phyloP scores from a whole-genome alignment of 169 alveolate species.

The Cryptosporidium sp. region DNA sequence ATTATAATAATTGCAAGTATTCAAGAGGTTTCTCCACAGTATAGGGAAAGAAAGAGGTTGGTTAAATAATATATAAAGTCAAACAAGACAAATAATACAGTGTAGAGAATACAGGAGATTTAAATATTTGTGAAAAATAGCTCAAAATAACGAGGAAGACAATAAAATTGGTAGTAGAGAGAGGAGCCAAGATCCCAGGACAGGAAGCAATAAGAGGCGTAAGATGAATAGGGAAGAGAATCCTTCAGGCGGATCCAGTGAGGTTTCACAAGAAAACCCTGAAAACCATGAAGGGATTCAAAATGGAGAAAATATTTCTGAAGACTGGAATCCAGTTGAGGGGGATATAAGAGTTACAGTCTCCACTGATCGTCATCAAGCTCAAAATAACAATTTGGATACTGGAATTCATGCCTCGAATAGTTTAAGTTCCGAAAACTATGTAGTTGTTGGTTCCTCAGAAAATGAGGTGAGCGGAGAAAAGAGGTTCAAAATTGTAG shows the following conservation, averaged over 20 bases:
- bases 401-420: neutral
- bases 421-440: constrained; percentile 17
- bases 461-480: constrained; percentile 6
- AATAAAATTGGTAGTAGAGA: constrained; percentile 40
- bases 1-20: too few species aligned
- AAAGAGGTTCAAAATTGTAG: neutral
- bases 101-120: constrained; percentile 19
- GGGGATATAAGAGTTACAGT: neutral
- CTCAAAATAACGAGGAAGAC: constrained; percentile 16
- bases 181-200: constrained; percentile 66
- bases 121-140: constrained; percentile 20
- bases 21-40: neutral
- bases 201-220: constrained; percentile 38
- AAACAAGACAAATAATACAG: neutral
- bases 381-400: neutral
- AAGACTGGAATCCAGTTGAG: constrained; percentile 4
- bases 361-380: neutral
- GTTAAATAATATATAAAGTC: neutral
- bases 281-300: neutral
- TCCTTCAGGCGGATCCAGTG: constrained; percentile 25
- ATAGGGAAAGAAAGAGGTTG: neutral
- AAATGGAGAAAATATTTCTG: neutral
- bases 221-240: constrained; percentile 49
- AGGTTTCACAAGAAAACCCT: neutral
- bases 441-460: constrained; percentile 13